Evolutionary conservation across 2,329 filamentous ascomycete species (phyloP), one percentile per base, ranked within the genome.

Genomic region (Chalaropsis thielavioides): DNA sequence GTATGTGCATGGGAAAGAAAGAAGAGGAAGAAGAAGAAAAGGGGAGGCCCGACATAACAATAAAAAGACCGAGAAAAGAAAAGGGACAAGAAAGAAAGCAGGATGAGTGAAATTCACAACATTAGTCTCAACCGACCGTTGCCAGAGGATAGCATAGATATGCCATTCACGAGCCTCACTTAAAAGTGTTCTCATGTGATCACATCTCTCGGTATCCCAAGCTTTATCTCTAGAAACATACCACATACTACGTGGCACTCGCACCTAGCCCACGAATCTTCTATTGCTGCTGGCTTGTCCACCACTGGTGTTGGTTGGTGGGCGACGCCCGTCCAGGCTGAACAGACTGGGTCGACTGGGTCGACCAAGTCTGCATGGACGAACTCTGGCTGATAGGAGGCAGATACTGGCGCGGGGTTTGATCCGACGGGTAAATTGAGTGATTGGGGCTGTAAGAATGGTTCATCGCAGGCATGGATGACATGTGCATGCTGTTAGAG

Each of bases 391-490:
- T 75, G 73, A 81, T 76, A 74, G 85, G 79, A 70, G 87, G 84
- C 83, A 90, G 81, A 76, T 87, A 87, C 71, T 85, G 82, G 63
- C 84, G 78, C 3, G 83, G 81, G 0, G 82, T 84, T 74, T 85
- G 83, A 59, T 87, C 84, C 35, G 83, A 75, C 19, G 81, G 76
- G 69, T 85, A 85, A 70, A 86, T 81, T 62, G 78, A 79, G 69
- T 84, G 82, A 7, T 79, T 76, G 31, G 80, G n/a, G 2, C 76
- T 75, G 70, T 84, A 84, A 43, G 78, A 77, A 70, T 86, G 85
- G 41, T 78, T 77, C 73, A 87, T 80, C 51, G 79, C 79, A 49
- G 80, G 81, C 80, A 86, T 85, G 35, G 79, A 80, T n/a, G 83
- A 79, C 70, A 86, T 86, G 64, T 83, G 82, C 76, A 86, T 79